Evolutionary conservation across 1,284 basidiomycete species (phyloP).

Genomic region (Austroboletus olivaceoglutinosus): DNA sequence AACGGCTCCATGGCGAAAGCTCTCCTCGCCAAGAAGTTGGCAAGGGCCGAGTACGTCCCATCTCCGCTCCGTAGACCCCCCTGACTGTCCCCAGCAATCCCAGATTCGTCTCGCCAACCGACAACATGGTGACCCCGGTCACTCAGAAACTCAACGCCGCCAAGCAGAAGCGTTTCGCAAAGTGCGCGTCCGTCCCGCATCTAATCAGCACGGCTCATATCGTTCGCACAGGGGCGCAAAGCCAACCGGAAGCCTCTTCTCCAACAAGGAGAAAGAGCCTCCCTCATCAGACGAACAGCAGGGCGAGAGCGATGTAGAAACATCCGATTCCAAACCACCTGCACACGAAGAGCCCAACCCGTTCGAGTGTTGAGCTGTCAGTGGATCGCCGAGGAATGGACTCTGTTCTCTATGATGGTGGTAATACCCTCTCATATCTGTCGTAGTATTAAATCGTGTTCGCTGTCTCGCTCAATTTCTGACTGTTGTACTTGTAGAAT

Average conservation of each 20-base stretch:
- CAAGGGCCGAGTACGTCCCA: slow-evolving; percentile 69
- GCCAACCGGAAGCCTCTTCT: slow-evolving; percentile 58
- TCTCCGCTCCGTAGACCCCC: background rate
- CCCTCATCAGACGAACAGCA: slow-evolving; percentile 43
- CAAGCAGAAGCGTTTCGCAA: slow-evolving; percentile 89
- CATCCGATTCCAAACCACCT: slow-evolving; percentile 25
- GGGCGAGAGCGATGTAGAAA: slow-evolving; percentile 22
- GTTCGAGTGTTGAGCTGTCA: slow-evolving; percentile 38
- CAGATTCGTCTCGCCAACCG: slow-evolving; percentile 84
- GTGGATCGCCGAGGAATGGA: slow-evolving; percentile 5
- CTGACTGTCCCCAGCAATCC: slow-evolving; percentile 53
- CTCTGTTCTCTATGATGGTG: slow-evolving; percentile 26
- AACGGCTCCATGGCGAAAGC: slow-evolving; percentile 63
- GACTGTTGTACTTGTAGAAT: slow-evolving; percentile 27
- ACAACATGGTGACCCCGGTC: slow-evolving; percentile 88
- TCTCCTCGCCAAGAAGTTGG: slow-evolving; percentile 83
- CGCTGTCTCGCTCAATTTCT: slow-evolving; percentile 33
- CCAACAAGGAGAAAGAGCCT: slow-evolving; percentile 38
- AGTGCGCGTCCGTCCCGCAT: slow-evolving; percentile 56
- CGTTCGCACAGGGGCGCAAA: slow-evolving; percentile 47
- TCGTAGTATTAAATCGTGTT: slow-evolving; percentile 24
- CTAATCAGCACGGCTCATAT: slow-evolving; percentile 5
- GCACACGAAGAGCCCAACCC: slow-evolving; percentile 58
- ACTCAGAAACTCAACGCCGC: slow-evolving; percentile 86
- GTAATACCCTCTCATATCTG: slow-evolving; percentile 23